phyloP scores from a whole-genome alignment of 768 basidiomycete genomes.

The Infundibulicybe gibba region DNA sequence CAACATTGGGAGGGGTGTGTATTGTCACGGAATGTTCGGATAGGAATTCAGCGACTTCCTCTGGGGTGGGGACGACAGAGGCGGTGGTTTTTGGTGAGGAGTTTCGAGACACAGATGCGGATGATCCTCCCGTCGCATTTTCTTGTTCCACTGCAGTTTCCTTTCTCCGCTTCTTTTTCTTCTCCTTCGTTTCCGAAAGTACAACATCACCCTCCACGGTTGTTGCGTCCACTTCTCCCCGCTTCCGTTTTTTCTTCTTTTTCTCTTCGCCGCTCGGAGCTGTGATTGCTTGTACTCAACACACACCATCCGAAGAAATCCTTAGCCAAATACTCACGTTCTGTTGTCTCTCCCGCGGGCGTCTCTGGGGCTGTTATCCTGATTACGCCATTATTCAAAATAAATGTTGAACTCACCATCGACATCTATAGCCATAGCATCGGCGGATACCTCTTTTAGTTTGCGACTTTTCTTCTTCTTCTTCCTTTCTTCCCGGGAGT shows the following conservation, averaged over 20 bases:
- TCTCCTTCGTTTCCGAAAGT: conserved; percentile 32
- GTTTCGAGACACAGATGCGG: conserved; percentile 8
- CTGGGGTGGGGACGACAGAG: conserved; percentile 17
- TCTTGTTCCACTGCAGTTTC: conserved; percentile 17
- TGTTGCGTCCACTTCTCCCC: conserved; percentile 23
- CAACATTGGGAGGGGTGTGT: conserved; percentile 42
- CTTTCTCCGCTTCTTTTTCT: conserved; percentile 34
- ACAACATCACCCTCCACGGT: conserved; percentile 3
- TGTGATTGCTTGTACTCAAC: neutral
- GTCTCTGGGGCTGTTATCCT: conserved; percentile 1
- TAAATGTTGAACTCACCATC: conserved; percentile 14
- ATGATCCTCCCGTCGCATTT: conserved; percentile 7
- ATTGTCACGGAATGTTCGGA: conserved; percentile 72
- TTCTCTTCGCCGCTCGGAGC: conserved; percentile 25
- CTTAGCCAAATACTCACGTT: conserved; percentile 12
- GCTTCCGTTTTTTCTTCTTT: conserved; percentile 40
- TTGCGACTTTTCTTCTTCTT: conserved; percentile 15
- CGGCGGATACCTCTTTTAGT: conserved; percentile 6
- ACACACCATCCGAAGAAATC: neutral
- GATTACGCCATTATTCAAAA: neutral
- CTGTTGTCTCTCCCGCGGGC: conserved; percentile 3
- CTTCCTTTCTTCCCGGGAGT: conserved; percentile 14
- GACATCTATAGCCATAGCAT: conserved; percentile 9
- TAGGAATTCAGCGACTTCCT: conserved; percentile 63
- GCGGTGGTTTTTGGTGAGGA: conserved; percentile 11